These are phyloP conservation scores for Populus simonii DNA, from an alignment of 345 rosid species.

Conservation along the genomic window DNA sequence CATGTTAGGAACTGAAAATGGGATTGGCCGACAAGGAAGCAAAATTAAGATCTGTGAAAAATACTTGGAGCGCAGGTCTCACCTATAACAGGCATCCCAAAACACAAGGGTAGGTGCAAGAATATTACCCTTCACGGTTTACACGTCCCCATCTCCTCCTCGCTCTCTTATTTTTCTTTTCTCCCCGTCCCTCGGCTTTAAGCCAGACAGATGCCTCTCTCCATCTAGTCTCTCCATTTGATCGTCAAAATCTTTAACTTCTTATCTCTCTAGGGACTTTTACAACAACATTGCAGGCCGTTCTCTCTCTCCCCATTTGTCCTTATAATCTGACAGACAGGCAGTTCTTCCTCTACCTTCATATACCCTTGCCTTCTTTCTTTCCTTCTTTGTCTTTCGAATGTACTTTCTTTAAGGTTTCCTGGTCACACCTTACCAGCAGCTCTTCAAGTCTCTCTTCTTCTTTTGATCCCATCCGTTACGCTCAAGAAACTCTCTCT, in stretches of 20 bases:
- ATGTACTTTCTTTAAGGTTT: constrained; percentile 13
- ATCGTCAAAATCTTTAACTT: background rate
- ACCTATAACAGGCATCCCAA: constrained; percentile 4
- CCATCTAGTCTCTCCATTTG: background rate
- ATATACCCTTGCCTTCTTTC: background rate
- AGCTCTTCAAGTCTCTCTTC: background rate
- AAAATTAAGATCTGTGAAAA: background rate
- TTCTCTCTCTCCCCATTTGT: background rate
- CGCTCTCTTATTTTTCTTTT: constrained; percentile 4
- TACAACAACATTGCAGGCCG: background rate
- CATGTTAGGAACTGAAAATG: background rate
- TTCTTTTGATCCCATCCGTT: constrained; percentile 24
- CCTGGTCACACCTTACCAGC: background rate
- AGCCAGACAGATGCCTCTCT: background rate
- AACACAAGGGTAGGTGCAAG: constrained; percentile 42
- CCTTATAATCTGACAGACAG: constrained; percentile 1
- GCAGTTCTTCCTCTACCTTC: background rate
- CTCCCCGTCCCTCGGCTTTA: constrained; percentile 8
- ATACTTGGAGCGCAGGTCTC: background rate
- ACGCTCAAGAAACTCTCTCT: constrained; percentile 12
- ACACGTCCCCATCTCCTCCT: constrained; percentile 36
- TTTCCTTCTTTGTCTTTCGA: constrained; percentile 4
- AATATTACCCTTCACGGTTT: constrained; percentile 30
- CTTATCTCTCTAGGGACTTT: background rate
- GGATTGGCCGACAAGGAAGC: background rate